Percentiles rank a stretch among this genome's conserved stretches.
phyloP scores from a whole-genome alignment of 139 green algal genomes.

The Coelastrella sp. region DNA sequence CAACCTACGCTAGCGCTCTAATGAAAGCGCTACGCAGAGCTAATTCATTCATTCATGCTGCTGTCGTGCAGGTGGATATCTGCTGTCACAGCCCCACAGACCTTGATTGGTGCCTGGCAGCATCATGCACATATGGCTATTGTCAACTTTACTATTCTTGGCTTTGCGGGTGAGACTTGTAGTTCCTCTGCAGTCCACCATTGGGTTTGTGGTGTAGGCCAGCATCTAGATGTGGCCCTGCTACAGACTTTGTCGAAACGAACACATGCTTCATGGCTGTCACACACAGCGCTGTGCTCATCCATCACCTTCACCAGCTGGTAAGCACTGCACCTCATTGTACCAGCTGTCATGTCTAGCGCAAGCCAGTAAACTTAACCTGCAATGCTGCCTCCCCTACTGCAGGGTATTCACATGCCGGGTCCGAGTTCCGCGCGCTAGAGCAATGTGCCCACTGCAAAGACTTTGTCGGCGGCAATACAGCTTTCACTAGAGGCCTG shows the following conservation, averaged over 20 bases:
- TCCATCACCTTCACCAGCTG: no score
- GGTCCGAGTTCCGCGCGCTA: constrained; percentile 52
- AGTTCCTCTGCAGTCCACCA: not conserved
- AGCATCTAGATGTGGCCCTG: no score
- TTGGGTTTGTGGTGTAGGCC: no score
- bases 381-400: not conserved
- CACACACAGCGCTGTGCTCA: no score
- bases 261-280: no score
- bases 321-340: no score
- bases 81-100: constrained; percentile 15
- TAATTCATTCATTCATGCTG: no score
- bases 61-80: constrained; percentile 9
- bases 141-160: constrained; percentile 15
- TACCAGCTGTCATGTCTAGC: no score
- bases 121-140: constrained; percentile 23
- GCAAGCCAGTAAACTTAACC: no score
- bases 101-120: constrained; percentile 16
- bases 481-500: not conserved
- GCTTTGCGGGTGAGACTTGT: constrained; percentile 5
- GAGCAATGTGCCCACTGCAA: constrained; percentile 64
- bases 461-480: not conserved
- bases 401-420: constrained; percentile 18
- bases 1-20: no score
- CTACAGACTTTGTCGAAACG: no score
- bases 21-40: no score